A percentile compares a stretch with the other conserved stretches of the same genome.
phyloP scores from a whole-genome alignment of 495 filamentous ascomycete genomes.

The Trichocladium uniseriatum region DNA sequence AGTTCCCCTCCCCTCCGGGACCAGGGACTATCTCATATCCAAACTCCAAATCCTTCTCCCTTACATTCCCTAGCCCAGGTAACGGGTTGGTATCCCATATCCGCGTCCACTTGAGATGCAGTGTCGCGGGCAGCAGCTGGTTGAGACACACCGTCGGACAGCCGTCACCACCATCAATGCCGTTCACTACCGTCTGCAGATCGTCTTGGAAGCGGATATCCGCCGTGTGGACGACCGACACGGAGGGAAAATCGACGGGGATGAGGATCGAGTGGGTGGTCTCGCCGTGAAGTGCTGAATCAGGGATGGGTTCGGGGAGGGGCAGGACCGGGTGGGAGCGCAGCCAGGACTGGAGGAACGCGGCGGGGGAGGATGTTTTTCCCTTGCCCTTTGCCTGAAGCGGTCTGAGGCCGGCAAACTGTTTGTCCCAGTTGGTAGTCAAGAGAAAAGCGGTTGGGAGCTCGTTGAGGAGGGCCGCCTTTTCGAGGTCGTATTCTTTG shows the following conservation, averaged over 20 bases:
- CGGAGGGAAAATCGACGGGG: slow-evolving; percentile 75
- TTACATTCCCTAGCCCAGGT: slow-evolving; percentile 13
- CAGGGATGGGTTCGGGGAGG: slow-evolving; percentile 12
- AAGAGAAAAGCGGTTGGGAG: slow-evolving; percentile 34
- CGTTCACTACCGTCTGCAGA: not conserved
- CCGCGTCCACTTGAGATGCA: slow-evolving; percentile 68
- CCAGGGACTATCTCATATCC: slow-evolving; percentile 73
- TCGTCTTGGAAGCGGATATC: slow-evolving; percentile 50
- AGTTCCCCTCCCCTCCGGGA: slow-evolving; percentile 43
- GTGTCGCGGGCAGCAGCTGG: slow-evolving; percentile 59
- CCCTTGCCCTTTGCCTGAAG: slow-evolving; percentile 9
- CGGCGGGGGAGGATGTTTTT: slow-evolving; percentile 20
- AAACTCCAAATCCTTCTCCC: slow-evolving; percentile 57
- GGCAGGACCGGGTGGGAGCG: slow-evolving; percentile 25
- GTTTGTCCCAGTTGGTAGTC: slow-evolving; percentile 31
- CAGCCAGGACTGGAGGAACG: slow-evolving; percentile 35
- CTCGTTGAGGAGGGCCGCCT: slow-evolving; percentile 43
- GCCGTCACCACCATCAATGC: slow-evolving; percentile 15
- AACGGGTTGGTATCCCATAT: slow-evolving; percentile 63
- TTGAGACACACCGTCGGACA: slow-evolving; percentile 48
- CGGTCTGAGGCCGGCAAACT: slow-evolving; percentile 36
- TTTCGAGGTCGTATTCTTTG: slow-evolving; percentile 52
- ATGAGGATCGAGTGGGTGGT: slow-evolving; percentile 47
- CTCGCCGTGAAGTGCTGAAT: not conserved
- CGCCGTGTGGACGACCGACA: slow-evolving; percentile 76